phyloP scores from a whole-genome alignment of 345 rosid species.

The Laguncularia racemosa region DNA sequence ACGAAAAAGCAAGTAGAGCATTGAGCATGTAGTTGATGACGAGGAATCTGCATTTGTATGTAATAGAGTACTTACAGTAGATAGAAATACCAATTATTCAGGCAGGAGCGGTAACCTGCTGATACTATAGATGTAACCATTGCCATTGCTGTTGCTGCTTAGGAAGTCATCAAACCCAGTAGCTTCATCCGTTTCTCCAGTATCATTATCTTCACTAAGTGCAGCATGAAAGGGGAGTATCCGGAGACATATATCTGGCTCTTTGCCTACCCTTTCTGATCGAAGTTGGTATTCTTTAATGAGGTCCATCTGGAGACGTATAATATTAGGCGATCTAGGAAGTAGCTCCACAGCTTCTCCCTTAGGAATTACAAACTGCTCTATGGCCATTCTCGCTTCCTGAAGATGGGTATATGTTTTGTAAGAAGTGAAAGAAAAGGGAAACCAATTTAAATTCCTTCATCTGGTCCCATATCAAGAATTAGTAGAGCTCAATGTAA shows the following conservation, averaged over 20 bases:
- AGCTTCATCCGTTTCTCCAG: constrained; percentile 18
- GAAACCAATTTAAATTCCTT: neutral
- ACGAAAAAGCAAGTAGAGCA: too few species aligned
- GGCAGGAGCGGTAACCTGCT: constrained; percentile 57
- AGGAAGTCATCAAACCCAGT: constrained; percentile 19
- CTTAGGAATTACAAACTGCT: constrained; percentile 64
- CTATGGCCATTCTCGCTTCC: constrained; percentile 84
- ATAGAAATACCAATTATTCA: constrained; percentile 16
- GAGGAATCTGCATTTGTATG: too few species aligned
- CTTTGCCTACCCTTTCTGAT: constrained; percentile 48
- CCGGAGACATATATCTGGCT: constrained; percentile 33
- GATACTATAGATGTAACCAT: constrained; percentile 27
- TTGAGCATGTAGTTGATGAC: too few species aligned
- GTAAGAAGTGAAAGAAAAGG: constrained; percentile 2
- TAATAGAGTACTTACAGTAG: neutral
- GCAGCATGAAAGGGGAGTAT: constrained; percentile 48
- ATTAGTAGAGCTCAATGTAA: too few species aligned
- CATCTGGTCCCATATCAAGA: too few species aligned
- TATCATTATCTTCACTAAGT: constrained; percentile 13
- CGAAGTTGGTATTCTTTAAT: constrained; percentile 45
- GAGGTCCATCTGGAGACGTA: constrained; percentile 61
- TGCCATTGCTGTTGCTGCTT: constrained; percentile 13
- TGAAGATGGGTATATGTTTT: constrained; percentile 15
- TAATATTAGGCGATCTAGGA: constrained; percentile 46
- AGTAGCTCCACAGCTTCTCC: constrained; percentile 64